Evolutionary conservation across 2,329 filamentous ascomycete genomes (phyloP), one percentile per base, ranked within the genome.

Genomic region (Diaporthe sp.): DNA sequence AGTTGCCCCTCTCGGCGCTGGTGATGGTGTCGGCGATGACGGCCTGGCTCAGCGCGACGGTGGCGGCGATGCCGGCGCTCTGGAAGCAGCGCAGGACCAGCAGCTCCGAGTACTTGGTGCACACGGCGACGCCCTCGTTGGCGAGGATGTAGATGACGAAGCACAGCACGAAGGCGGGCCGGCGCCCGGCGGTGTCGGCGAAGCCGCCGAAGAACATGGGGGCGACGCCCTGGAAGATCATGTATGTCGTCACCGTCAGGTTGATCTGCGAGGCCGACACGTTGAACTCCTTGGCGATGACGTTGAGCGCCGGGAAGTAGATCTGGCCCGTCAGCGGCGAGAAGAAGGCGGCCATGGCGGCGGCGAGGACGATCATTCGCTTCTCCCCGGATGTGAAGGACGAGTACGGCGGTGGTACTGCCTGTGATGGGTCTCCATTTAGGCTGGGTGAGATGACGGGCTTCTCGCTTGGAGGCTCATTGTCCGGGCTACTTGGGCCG

Each of bases 1-100:
- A 91, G 51, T 87, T 84, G 3, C 91, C 91, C 75, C 93, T 85
- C 79, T 94, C 92, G 0, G 88, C 88, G 2, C 89, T 88, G 0
- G 91, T 92, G 15, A 90, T 86, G 9, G 93, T 85, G 79, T 95
- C 93, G 0, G 90, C 90, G 1, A 94, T 87, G 0, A 94, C 88
- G 0, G 89, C 92, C 39, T 82, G 83, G 39, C 84, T 85, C 4
- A 94, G 84, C 0, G 92, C 88, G 6, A 93, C 85, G 0, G 91
- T 93, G 2, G 89, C 89, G 73, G 88, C 90, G 55, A 88, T 91
- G 0, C 92, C 91, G 0, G 88, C 86, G 7, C 88, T 90, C 79
- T 93, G 91, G 3, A 92, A 79, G 78, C 87, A 88, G 4, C 91
- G 84, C 6, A 92, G 82, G 1, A 89, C 84, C 7, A 93, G 78